phyloP scores from a whole-genome alignment of 2,329 filamentous ascomycete genomes.

The Colletotrichum nymphaeae region DNA sequence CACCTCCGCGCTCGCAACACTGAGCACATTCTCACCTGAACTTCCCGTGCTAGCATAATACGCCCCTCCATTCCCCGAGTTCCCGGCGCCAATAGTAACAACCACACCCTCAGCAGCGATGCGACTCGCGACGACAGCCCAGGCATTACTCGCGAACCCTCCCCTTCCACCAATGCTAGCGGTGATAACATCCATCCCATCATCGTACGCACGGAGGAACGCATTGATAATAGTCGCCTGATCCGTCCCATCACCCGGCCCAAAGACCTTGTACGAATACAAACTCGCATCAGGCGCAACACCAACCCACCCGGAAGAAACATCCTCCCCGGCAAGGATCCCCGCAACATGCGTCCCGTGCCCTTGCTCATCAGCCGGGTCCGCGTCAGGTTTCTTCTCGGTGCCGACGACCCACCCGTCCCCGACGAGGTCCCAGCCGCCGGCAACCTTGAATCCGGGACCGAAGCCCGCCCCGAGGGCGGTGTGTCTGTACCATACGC shows the following conservation, averaged over 20 bases:
- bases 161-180: conserved; percentile 37
- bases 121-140: conserved; percentile 51
- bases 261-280: conserved; percentile 41
- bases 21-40: conserved; percentile 50
- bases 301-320: conserved; percentile 35
- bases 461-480: conserved; percentile 60
- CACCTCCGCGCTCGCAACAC: conserved; percentile 52
- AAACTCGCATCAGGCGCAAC: conserved; percentile 41
- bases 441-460: conserved; percentile 54
- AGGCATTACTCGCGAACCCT: conserved; percentile 47
- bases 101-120: conserved; percentile 56
- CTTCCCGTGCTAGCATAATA: conserved; percentile 52
- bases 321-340: conserved; percentile 43
- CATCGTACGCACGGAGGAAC: conserved; percentile 42
- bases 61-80: conserved; percentile 51
- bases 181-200: conserved; percentile 46
- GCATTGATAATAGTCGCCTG: conserved; percentile 35
- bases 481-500: conserved; percentile 35
- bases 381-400: conserved; percentile 47
- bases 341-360: conserved; percentile 47
- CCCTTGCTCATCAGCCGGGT: conserved; percentile 42
- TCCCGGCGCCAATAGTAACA: conserved; percentile 54
- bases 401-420: conserved; percentile 44
- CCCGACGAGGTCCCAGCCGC: conserved; percentile 57
- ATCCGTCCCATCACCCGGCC: conserved; percentile 25